Conservation (phyloP, 148 eudicot genomes). For the Rhododendron molle region DNA sequence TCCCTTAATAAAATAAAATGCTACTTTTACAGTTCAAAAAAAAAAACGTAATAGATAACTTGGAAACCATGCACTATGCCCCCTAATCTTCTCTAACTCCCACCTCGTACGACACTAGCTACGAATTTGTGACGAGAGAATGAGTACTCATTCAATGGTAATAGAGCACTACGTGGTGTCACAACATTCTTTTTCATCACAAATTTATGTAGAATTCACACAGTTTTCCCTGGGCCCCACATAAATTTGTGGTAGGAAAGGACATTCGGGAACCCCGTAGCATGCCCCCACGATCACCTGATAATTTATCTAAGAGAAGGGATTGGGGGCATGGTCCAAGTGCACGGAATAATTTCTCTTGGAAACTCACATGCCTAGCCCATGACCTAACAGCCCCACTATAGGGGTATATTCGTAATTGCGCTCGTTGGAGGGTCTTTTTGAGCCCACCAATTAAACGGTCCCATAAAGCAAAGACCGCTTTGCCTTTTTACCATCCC, state of each 20-base stretch:
- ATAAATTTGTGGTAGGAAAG: too few species aligned
- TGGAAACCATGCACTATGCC: background rate
- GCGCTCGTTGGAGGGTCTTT: background rate
- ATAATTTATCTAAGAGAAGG: background rate
- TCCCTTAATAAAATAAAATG: too few species aligned
- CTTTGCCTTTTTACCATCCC: background rate
- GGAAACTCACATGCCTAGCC: background rate
- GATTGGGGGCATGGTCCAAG: background rate
- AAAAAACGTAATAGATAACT: too few species aligned
- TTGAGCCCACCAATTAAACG: conserved; percentile 1
- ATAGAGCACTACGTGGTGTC: background rate
- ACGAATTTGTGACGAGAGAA: background rate
- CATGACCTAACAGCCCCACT: background rate
- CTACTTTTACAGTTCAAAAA: too few species aligned
- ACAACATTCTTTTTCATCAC: background rate
- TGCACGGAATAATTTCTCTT: background rate
- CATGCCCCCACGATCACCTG: background rate
- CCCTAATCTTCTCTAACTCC: background rate
- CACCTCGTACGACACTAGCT: background rate
- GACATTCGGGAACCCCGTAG: background rate
- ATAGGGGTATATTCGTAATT: background rate
- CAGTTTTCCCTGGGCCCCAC: background rate
- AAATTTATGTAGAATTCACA: background rate
- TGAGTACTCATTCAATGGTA: background rate
- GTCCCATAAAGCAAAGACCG: background rate